phyloP scores from a whole-genome alignment of 1,284 basidiomycete genomes.

The Sanghuangporus weigelae region DNA sequence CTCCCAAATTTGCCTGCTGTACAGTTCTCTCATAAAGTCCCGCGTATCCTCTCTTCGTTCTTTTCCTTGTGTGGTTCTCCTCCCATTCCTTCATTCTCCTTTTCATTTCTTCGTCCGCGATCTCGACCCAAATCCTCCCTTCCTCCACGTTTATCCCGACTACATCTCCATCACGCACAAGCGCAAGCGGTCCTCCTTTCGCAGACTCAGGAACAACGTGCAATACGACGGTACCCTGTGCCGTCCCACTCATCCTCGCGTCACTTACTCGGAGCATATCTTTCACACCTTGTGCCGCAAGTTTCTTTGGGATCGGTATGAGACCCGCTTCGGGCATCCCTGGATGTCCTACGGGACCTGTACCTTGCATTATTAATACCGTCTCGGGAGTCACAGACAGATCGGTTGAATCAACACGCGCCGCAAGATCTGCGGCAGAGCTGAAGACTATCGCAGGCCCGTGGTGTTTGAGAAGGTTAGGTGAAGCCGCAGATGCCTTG shows the following conservation, averaged over 20 bases:
- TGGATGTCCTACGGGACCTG: constrained; percentile 29
- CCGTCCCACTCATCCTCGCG: constrained; percentile 32
- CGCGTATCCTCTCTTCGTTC: constrained; percentile 25
- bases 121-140: constrained; percentile 21
- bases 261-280: constrained; percentile 32
- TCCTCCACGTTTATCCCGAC: constrained; percentile 27
- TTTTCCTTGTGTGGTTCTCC: background rate
- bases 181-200: constrained; percentile 29
- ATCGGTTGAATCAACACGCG: constrained; percentile 26
- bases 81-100: constrained; percentile 21
- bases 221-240: constrained; percentile 29
- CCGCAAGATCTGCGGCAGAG: constrained; percentile 25
- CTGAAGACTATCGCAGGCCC: constrained; percentile 28
- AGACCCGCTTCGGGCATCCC: constrained; percentile 34
- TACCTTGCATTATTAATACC: constrained; percentile 30
- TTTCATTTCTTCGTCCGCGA: constrained; percentile 23
- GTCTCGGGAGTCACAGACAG: constrained; percentile 24
- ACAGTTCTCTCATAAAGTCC: constrained; percentile 26
- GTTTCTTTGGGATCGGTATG: constrained; percentile 30
- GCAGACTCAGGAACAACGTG: constrained; percentile 32
- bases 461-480: constrained; percentile 22
- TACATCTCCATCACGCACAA: constrained; percentile 28
- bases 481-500: constrained; percentile 28
- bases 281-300: constrained; percentile 27
- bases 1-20: constrained; percentile 27